Percentiles rank a stretch among this genome's conserved stretches.
Conservation (phyloP, 139 green algal genomes). For the Parachlorella kessleri region DNA sequence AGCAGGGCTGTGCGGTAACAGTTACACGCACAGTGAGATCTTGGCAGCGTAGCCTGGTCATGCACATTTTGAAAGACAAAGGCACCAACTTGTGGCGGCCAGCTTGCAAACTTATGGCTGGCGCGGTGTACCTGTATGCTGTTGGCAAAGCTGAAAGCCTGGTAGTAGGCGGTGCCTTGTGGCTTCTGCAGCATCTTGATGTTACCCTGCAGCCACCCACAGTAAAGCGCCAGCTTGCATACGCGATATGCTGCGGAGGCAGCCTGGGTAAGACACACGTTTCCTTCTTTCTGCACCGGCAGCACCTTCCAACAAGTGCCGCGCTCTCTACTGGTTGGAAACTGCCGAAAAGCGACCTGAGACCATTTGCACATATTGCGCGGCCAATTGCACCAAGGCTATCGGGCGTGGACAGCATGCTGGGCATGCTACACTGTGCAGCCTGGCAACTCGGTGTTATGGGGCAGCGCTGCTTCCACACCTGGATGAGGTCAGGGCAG, state of each 20-base stretch:
- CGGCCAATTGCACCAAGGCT: no score
- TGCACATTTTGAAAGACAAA: not conserved
- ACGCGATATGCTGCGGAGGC: no score
- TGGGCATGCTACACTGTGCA: no score
- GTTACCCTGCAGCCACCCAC: constrained; percentile 22
- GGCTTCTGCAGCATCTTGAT: constrained; percentile 50
- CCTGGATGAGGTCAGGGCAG: not conserved
- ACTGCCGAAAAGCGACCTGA: not conserved
- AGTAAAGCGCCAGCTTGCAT: constrained; percentile 35
- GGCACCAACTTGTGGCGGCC: not conserved
- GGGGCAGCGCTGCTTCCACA: no score
- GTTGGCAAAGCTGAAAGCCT: constrained; percentile 45
- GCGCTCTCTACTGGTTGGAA: not conserved
- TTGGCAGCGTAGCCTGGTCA: not conserved
- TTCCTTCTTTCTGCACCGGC: no score
- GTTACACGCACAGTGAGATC: not conserved
- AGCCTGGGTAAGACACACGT: no score
- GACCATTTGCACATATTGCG: no score
- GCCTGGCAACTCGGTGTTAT: no score
- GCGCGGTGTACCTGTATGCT: not conserved
- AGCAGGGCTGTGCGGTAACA: not conserved
- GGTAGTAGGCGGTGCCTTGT: constrained; percentile 35
- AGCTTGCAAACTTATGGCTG: not conserved
- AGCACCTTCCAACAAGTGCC: constrained; percentile 26
- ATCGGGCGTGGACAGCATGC: no score